Evolutionary conservation across 495 filamentous ascomycete species (phyloP).

Genomic region (Penicillium diatomitis): DNA sequence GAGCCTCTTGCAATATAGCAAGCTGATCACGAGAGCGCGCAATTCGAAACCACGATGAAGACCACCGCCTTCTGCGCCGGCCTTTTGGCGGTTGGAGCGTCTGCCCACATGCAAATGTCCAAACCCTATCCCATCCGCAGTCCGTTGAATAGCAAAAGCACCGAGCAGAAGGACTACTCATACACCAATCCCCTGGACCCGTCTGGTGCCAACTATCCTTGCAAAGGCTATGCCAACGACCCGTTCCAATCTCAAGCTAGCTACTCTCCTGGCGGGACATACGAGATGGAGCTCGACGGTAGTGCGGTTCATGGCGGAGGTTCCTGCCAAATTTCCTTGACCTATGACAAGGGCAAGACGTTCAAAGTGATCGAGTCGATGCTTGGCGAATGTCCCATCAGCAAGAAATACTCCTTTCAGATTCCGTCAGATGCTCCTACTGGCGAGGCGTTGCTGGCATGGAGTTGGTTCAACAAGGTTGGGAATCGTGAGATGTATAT

Average conservation of each 20-base stretch:
- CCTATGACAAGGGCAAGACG: slow-evolving; percentile 58
- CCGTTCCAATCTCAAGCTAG: slow-evolving; percentile 34
- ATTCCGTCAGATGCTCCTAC: slow-evolving; percentile 35
- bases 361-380: slow-evolving; percentile 82
- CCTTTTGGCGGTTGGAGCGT: slow-evolving; percentile 30
- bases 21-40: too few species aligned
- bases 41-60: slow-evolving; percentile 28
- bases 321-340: slow-evolving; percentile 77
- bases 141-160: slow-evolving; percentile 30
- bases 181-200: slow-evolving; percentile 39
- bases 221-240: slow-evolving; percentile 44
- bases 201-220: slow-evolving; percentile 39
- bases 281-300: slow-evolving; percentile 32
- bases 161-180: slow-evolving; percentile 39
- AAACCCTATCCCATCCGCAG: slow-evolving; percentile 39
- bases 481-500: slow-evolving; percentile 94
- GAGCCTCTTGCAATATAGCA: too few species aligned
- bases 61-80: slow-evolving; percentile 19
- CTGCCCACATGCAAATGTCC: slow-evolving; percentile 39
- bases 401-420: slow-evolving; percentile 38
- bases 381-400: slow-evolving; percentile 67
- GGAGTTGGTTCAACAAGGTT: slow-evolving; percentile 87
- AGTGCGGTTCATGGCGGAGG: slow-evolving; percentile 75
- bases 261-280: slow-evolving; percentile 32
- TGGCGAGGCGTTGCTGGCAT: slow-evolving; percentile 59